Base-by-base conservation (phyloP, 129 eudicot species). In the Chrysanthemum seticuspe region DNA sequence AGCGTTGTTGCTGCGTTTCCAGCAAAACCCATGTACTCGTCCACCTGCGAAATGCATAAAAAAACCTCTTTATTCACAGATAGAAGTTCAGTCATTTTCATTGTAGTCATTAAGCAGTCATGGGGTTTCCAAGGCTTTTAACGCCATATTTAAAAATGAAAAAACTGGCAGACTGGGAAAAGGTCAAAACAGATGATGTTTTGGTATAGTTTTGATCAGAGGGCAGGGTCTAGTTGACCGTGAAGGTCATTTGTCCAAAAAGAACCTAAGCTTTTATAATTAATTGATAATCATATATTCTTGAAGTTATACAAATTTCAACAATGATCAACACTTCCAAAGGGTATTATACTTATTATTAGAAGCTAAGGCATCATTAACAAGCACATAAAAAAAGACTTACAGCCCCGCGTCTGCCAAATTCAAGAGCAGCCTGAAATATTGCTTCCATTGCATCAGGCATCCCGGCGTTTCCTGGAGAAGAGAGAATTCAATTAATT, bases 401-500 rank as follows among this genome's bases (percentile, higher is more conserved):
- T 88, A 94, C 98, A 12, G 98, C 98, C 55, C 96, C 98, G 25
- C 79, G 80, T 86, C 82, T 83, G 63, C 98, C 98, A 68, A 86
- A 82, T 49, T 81, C 81, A 73, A 94, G 97, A 23, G 97, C 97
- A 73, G 89, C 86, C 72, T 90, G 97, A 81, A 84, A 94, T 77
- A 94, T 88, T 55, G 83, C 67, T 74, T 94, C 98, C 97, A 94
- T 94, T 76, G 98, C 97, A 86, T 94, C 97, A 13, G 98, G 98
- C 93, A 94, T 82, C 76, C 92, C 97, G 14, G 45, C 76, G 62
- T 81, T 85, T 81, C 97, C 97, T 94, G 80, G 34, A 81, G 44
- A 76, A 44, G 27, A 65, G 18, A 56, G 15, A 65, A 29, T 31
- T 12, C 12, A 16, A 54, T 8, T 47, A 55, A 54, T 31, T 21